Conservation (phyloP, 73 alveolate genomes). For the Paramecium sonneborni region DNA sequence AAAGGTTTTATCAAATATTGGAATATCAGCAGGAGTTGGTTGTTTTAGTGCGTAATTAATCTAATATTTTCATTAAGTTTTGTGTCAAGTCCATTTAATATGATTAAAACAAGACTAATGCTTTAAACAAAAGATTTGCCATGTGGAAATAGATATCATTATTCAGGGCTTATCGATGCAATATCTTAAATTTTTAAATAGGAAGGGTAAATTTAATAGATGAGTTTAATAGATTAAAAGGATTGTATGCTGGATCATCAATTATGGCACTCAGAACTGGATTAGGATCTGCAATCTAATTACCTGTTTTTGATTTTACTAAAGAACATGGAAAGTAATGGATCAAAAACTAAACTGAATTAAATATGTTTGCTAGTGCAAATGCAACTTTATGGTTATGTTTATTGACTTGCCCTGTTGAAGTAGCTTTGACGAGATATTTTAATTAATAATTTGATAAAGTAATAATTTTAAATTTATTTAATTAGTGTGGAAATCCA, state of each 20-base stretch:
- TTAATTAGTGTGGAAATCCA: neutral
- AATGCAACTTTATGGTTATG: slow-evolving; percentile 24
- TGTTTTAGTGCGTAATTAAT: slow-evolving; percentile 27
- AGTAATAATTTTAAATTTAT: neutral
- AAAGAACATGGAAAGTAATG: neutral
- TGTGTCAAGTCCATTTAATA: slow-evolving; percentile 29
- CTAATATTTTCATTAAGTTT: neutral
- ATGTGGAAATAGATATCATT: slow-evolving; percentile 32
- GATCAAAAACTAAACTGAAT: neutral
- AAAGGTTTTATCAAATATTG: neutral
- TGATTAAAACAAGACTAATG: slow-evolving; percentile 51
- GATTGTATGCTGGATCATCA: slow-evolving; percentile 5
- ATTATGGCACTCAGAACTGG: slow-evolving; percentile 21
- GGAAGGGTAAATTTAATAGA: neutral
- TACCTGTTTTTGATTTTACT: slow-evolving; percentile 36
- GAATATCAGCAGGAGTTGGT: slow-evolving; percentile 6
- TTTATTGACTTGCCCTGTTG: slow-evolving; percentile 23
- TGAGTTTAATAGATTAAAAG: neutral
- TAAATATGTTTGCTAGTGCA: slow-evolving; percentile 26
- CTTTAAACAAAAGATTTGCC: slow-evolving; percentile 8
- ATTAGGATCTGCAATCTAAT: slow-evolving; percentile 13
- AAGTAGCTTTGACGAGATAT: slow-evolving; percentile 4
- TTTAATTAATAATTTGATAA: slow-evolving; percentile 28
- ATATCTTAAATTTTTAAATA: neutral
- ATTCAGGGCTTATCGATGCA: slow-evolving; percentile 29